Evolutionary conservation across 2,329 filamentous ascomycete genomes (phyloP).

Genomic region (Aspergillus persii): DNA sequence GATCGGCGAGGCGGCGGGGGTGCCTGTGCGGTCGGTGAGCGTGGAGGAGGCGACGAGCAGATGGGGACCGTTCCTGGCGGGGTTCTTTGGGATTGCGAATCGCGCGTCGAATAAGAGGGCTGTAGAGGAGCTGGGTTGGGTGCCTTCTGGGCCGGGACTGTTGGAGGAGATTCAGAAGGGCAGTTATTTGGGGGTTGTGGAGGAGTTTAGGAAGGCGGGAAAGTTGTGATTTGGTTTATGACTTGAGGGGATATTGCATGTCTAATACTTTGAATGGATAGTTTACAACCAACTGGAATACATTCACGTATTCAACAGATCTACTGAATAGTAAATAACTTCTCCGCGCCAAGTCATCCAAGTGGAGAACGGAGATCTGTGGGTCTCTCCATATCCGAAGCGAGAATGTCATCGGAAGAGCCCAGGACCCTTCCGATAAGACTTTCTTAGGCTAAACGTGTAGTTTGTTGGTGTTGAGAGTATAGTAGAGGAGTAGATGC

Average conservation of each 20-base stretch:
- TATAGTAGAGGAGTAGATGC: no score
- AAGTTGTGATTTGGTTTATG: background rate
- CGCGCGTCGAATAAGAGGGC: constrained; percentile 38
- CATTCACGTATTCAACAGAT: no score
- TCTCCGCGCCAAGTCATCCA: no score
- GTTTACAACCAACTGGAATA: background rate
- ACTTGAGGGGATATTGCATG: no score
- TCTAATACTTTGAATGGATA: no score
- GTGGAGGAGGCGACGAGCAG: constrained; percentile 27
- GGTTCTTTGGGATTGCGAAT: constrained; percentile 28
- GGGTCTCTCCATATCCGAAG: background rate
- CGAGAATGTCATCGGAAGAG: background rate
- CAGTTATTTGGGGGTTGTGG: constrained; percentile 18
- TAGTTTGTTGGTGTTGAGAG: no score
- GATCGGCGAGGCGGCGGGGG: constrained; percentile 34
- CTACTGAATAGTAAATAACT: no score
- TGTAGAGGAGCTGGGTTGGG: constrained; percentile 36
- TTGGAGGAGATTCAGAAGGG: constrained; percentile 31
- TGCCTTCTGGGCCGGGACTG: constrained; percentile 20
- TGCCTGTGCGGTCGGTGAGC: constrained; percentile 31
- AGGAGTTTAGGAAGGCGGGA: constrained; percentile 9
- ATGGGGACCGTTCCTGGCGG: constrained; percentile 32
- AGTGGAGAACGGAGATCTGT: background rate
- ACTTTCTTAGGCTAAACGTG: background rate
- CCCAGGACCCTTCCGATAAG: background rate